These are phyloP conservation scores for Handroanthus guayacan DNA, from an alignment of 257 asterid species.

Conservation along the genomic window DNA sequence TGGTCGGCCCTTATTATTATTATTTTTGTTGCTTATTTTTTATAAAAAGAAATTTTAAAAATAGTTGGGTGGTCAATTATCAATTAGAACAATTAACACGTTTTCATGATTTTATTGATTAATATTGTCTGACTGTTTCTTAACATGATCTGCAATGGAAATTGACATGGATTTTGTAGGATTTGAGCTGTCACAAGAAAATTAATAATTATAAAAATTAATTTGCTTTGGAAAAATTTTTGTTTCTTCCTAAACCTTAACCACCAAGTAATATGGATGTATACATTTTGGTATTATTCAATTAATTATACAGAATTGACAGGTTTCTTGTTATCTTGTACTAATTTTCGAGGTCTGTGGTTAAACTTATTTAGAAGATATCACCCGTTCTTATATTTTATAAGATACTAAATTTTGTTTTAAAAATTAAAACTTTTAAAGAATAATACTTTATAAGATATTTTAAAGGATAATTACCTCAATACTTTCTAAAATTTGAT, in stretches of 20 bases:
- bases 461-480: no score
- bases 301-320: no score
- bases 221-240: not conserved
- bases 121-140: conserved; percentile 24
- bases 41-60: not conserved
- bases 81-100: conserved; percentile 40
- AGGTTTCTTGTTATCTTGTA: no score
- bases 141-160: not conserved
- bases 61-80: conserved; percentile 35
- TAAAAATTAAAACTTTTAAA: no score
- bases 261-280: not conserved
- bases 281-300: no score
- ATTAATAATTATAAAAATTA: not conserved
- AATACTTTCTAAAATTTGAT: no score
- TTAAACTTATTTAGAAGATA: no score
- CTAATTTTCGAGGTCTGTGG: no score
- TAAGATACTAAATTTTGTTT: no score
- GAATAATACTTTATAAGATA: no score
- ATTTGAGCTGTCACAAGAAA: conserved; percentile 27
- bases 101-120: conserved; percentile 26
- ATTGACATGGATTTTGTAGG: not conserved
- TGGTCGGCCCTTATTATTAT: conserved; percentile 35
- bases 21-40: not conserved
- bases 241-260: not conserved
- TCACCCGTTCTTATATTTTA: no score